phyloP scores from a whole-genome alignment of 306 rosid genomes.

The Glycine tomentella region DNA sequence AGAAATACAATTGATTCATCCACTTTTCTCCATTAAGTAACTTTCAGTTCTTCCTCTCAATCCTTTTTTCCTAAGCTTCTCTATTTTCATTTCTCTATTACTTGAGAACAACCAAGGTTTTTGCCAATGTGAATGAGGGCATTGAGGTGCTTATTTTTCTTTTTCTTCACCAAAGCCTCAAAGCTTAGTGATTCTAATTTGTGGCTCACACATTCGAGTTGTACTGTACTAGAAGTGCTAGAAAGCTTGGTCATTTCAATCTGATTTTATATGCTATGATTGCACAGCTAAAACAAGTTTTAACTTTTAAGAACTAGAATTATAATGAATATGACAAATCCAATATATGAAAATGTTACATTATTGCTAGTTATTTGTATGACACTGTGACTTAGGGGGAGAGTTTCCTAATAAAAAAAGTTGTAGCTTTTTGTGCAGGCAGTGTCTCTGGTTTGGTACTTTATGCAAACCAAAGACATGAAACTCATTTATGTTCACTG shows the following conservation, averaged over 20 bases:
- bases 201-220: too few relatives aligned
- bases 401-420: neutral
- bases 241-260: neutral
- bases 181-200: too few relatives aligned
- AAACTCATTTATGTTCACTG: slow-evolving; percentile 23
- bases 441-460: slow-evolving; percentile 27
- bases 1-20: too few relatives aligned
- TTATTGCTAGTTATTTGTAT: slow-evolving; percentile 24
- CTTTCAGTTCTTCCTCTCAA: too few relatives aligned
- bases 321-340: slow-evolving; percentile 8
- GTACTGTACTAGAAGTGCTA: neutral
- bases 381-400: neutral
- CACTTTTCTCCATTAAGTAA: too few relatives aligned
- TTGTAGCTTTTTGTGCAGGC: slow-evolving; percentile 11
- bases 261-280: neutral
- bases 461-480: neutral
- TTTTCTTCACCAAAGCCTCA: too few relatives aligned
- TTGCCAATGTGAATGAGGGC: too few relatives aligned
- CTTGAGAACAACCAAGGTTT: too few relatives aligned
- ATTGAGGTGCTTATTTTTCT: too few relatives aligned
- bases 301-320: slow-evolving; percentile 2
- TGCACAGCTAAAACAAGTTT: neutral
- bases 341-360: slow-evolving; percentile 3
- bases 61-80: too few relatives aligned
- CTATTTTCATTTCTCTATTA: too few relatives aligned